Base-by-base conservation (phyloP, 2,329 filamentous ascomycete species). In the Stachybotrys elegans region DNA sequence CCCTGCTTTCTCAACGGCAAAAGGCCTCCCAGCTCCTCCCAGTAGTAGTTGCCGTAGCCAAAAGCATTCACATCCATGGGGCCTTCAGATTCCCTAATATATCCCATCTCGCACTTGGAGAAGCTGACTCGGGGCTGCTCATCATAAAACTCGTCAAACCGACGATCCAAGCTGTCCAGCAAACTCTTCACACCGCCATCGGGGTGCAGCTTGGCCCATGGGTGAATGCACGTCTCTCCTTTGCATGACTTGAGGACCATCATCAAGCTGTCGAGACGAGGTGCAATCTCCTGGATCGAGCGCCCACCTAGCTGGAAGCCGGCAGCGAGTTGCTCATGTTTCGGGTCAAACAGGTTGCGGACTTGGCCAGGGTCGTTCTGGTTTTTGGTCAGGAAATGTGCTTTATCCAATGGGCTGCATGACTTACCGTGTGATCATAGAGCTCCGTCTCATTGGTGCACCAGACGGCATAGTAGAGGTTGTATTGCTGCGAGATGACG, bases 391-490 rank as follows among this genome's bases (percentile, higher is more conserved):
- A 6, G 5, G 3, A 19, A 5, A 35, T 8, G 14, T 14, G 25
- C 25, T 29, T 8, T 29, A 29, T 29, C 9, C 14, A 8, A 16
- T 34, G 31, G 7, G 14, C 6, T 7, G 14, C n/a, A 17, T 17
- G 31, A 46, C 64, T 47, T 57, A 76, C 76, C 42, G 64, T 72
- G 19, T 82, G 50, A 21, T 78, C 66, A 49, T 75, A 78, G 3
- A 72, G 62, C 47, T 76, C 70, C n/a, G 69, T 64, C 48, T 58
- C 54, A 34, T 71, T 70, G 6, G 62, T 73, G 53, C 75, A 79
- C 74, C 75, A 78, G 1, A 78, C 72, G 0, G 70, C 71, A 46
- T 81, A 82, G 49, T 76, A 73, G 4, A 79, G 53, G 46, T 68
- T 76, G 46, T 79, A 80, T 4, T 60, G 59, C 1, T 69, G 53